Base-by-base conservation (phyloP, 2,329 filamentous ascomycete genomes). In the Trichothecium sympodiale region DNA sequence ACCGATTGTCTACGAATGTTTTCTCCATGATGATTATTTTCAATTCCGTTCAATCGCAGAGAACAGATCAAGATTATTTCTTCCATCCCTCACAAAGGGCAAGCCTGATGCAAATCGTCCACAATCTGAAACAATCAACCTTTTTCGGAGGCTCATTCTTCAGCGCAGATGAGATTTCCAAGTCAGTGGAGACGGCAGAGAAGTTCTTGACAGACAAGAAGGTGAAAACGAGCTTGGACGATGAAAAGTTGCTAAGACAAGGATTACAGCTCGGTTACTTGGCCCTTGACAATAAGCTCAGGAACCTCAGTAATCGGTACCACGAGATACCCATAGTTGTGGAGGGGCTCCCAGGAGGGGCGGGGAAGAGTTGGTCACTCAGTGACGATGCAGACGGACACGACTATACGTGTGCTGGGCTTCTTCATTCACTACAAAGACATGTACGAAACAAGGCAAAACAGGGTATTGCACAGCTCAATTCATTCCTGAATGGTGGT, bases 21-120 rank as follows among this genome's bases (percentile, higher is more conserved):
- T 95, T 95, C 50, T 74, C 84, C 1, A 82, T 91, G 58, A 77
- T 85, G 51, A 74, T 95, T 32, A 79, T 83, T 2, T 80, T 85
- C 44, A 96, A 96, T 51, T 78, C 86, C 0, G 77, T 96, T 1
- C 88, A 88, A 17, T 94, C 87, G 5, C 84, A 95, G 50, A 69
- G 88, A 9, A 77, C 72, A 0, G 89, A 89, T 47, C 66, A 74
- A 37, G 88, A 95, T 52, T 95, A 94, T 51, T 80, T 96, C 43
- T 95, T 95, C 47, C 83, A 94, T 47, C 71, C 74, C 1, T 76
- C 71, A 10, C 88, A 88, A 46, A 63, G 72, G 20, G 80, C 77
- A 42, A 68, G 70, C 28, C 62, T 94, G 10, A 60, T 78, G 17
- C 65, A 74, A 36, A 62, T 94, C 3, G 80, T 94, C 4, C 71